Base-by-base conservation (phyloP, 352 stramenopile genomes). In the Achlya hypogyna region DNA sequence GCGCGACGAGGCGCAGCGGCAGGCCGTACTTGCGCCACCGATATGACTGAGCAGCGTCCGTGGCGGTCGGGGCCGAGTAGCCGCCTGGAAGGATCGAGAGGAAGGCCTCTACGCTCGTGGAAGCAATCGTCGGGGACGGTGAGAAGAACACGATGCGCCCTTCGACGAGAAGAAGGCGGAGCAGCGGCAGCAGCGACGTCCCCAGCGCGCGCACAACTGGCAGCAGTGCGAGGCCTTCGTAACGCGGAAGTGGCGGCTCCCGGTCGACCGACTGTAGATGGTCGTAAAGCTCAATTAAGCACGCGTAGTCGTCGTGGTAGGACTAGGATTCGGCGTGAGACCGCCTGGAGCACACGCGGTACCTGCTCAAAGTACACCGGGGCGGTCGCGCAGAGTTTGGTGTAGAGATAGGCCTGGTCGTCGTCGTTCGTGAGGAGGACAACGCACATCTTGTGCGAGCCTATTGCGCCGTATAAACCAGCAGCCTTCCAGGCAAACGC, bases 91-190 rank as follows among this genome's bases (percentile, higher is more conserved):
- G n/a, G 29, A 67, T n/a, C 1, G 47, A 60, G 22, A 67, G 23
- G 34, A 67, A 58, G n/a, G 60, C 60, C 12, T 45, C 5, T 9
- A 67, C n/a, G 23, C 14, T 14, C 16, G 8, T 67, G n/a, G 60
- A 67, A 1, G 59, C 60, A 25, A 45, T n/a, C 22, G 43, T 6
- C 20, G 45, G 47, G n/a, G 60, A 67, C 34, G 18, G 2, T 4
- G 84, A 89, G 72, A 83, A 93, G 54, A 88, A 91, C 28, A 90
- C 77, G 4, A 94, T 73, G 5, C 87, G 78, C 0, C 87, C 87
- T 73, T 94, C 82, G 5, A 93, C 51, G 25, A 94, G 40, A 0
- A 96, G 32, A 9, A 89, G 79, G 8, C 83, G 78, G 34, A 94
- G 54, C 8, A 89, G 75, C 10, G 78, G 82, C 28, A 93, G 51